Conservation (phyloP, 1,139 yeast genomes). For the Kodamaea plutei region DNA sequence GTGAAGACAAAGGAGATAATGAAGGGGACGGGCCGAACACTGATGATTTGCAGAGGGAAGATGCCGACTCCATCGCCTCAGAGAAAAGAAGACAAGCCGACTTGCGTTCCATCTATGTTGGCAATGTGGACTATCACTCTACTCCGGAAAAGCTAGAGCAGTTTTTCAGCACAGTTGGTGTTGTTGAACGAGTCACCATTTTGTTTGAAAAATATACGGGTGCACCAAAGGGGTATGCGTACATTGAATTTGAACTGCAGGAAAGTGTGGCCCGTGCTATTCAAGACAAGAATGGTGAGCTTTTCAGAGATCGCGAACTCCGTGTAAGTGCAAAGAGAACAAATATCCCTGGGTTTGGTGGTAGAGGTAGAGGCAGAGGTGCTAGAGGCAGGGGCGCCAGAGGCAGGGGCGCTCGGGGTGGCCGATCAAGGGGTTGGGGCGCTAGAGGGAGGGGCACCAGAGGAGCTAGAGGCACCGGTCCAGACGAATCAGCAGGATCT, state of each 20-base stretch:
- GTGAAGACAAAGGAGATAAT: too few relatives aligned
- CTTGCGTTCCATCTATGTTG: slow-evolving; percentile 38
- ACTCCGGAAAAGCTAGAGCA: slow-evolving; percentile 42
- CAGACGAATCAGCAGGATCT: too few relatives aligned
- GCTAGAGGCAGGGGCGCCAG: slow-evolving; percentile 20
- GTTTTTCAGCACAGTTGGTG: slow-evolving; percentile 32
- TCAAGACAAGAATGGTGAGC: slow-evolving; percentile 30
- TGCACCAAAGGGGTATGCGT: slow-evolving; percentile 45
- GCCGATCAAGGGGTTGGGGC: slow-evolving; percentile 15
- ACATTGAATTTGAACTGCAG: slow-evolving; percentile 32
- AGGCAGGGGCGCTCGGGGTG: slow-evolving; percentile 15
- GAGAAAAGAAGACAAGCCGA: slow-evolving; percentile 25
- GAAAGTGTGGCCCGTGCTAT: slow-evolving; percentile 34
- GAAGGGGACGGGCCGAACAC: too few relatives aligned
- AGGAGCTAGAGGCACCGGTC: slow-evolving; percentile 1
- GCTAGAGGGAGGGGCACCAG: slow-evolving; percentile 14
- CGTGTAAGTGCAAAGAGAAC: slow-evolving; percentile 38
- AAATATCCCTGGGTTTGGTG: slow-evolving; percentile 33
- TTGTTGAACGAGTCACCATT: slow-evolving; percentile 37
- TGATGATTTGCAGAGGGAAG: too few relatives aligned
- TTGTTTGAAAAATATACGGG: slow-evolving; percentile 37
- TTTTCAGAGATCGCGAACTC: slow-evolving; percentile 35
- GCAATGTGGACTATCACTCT: slow-evolving; percentile 40
- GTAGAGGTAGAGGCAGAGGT: slow-evolving; percentile 18
- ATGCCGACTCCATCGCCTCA: too few relatives aligned